Evolutionary conservation across 176 grass and related monocot genomes (phyloP).

Genomic region (Rhynchospora breviuscula): DNA sequence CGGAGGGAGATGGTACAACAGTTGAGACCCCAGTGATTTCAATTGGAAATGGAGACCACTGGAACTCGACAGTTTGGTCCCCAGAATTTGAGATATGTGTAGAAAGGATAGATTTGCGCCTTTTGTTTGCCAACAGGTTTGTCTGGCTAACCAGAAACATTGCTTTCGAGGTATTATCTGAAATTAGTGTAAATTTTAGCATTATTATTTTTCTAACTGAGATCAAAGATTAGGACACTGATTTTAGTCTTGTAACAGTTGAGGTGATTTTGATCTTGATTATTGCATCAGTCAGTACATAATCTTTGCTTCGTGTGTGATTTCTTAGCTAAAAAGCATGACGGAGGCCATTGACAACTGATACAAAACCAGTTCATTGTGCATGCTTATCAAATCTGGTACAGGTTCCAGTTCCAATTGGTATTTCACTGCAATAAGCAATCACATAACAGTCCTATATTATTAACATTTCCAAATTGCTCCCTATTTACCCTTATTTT

Average conservation of each 20-base stretch:
- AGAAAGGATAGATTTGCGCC: conserved; percentile 47
- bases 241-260: neutral
- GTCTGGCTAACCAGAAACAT: conserved; percentile 56
- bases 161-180: conserved; percentile 52
- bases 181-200: conserved; percentile 15
- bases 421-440: neutral
- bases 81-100: conserved; percentile 58
- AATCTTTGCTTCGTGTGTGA: neutral
- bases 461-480: neutral
- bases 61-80: conserved; percentile 47
- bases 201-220: neutral
- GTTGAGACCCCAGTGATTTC: conserved; percentile 73
- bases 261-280: neutral
- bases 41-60: conserved; percentile 82
- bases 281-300: no score
- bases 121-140: conserved; percentile 75
- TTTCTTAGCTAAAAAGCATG: neutral
- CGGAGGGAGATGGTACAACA: conserved; percentile 69
- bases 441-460: neutral
- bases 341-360: neutral
- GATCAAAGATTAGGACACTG: neutral
- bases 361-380: neutral
- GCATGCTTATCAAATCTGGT: neutral
- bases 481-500: neutral
- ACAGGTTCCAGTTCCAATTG: neutral